Evolutionary conservation across 2,329 filamentous ascomycete genomes (phyloP).

Genomic region (Ceratocystis lukuohia): DNA sequence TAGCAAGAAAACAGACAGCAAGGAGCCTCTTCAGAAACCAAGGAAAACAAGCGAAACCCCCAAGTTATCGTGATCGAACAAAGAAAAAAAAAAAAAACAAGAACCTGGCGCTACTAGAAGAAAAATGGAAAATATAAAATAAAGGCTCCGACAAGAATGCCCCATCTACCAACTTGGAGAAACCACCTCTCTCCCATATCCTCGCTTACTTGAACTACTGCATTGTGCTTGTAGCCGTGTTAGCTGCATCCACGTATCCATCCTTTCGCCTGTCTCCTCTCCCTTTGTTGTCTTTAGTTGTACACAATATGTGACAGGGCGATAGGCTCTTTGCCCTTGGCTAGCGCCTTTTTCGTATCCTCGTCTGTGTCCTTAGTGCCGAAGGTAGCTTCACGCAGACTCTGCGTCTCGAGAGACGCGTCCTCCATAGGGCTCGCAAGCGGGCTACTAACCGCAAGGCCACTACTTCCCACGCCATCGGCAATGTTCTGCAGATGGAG

Average conservation of each 20-base stretch:
- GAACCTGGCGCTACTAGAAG: background rate
- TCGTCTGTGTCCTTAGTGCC: background rate
- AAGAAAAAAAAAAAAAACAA: background rate
- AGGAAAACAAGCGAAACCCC: background rate
- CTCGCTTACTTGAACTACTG: background rate
- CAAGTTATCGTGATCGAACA: background rate
- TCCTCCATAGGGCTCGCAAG: constrained; percentile 43
- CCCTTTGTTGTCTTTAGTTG: background rate
- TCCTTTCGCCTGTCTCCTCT: background rate
- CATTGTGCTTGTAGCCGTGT: background rate
- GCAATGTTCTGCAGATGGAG: constrained; percentile 59
- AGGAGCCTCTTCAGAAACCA: background rate
- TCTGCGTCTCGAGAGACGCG: background rate
- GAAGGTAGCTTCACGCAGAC: background rate
- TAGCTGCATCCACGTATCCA: background rate
- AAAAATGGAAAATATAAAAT: background rate
- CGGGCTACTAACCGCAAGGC: constrained; percentile 39
- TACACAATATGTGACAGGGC: constrained; percentile 7
- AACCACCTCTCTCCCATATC: too few relatives aligned
- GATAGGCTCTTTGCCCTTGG: background rate
- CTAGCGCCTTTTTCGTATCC: background rate
- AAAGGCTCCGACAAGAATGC: background rate
- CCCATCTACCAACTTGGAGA: too few relatives aligned
- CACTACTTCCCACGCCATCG: constrained; percentile 69
- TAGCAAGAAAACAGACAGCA: background rate